These are phyloP conservation scores for Coniochaeta sp. DNA, from an alignment of 2,329 filamentous ascomycete genomes.

Conservation along the genomic window DNA sequence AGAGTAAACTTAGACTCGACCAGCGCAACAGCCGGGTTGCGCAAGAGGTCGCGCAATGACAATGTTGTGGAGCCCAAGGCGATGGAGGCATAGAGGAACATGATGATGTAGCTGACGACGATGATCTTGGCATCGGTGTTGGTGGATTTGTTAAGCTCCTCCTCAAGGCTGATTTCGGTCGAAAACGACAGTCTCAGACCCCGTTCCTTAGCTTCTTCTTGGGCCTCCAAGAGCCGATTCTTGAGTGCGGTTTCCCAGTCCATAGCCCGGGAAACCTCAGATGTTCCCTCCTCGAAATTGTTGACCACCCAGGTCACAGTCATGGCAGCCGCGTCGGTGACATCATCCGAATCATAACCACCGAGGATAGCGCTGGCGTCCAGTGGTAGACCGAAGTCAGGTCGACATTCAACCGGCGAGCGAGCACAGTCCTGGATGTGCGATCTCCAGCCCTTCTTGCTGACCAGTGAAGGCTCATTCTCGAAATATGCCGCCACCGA, in stretches of 20 bases:
- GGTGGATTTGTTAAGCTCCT: slow-evolving; percentile 95
- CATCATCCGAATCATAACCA: slow-evolving; percentile 59
- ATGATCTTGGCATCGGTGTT: slow-evolving; percentile 98
- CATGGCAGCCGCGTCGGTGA: slow-evolving; percentile 69
- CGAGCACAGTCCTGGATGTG: slow-evolving; percentile 66
- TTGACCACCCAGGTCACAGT: slow-evolving; percentile 93
- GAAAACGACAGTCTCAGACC: slow-evolving; percentile 88
- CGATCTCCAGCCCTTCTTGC: slow-evolving; percentile 61
- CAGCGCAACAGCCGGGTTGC: slow-evolving; percentile 74
- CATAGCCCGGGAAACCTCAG: slow-evolving; percentile 64
- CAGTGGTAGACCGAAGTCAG: slow-evolving; percentile 82
- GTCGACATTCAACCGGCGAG: slow-evolving; percentile 77
- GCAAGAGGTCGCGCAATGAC: slow-evolving; percentile 66
- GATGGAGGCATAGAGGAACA: slow-evolving; percentile 95
- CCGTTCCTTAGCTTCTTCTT: slow-evolving; percentile 68
- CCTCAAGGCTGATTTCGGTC: slow-evolving; percentile 88
- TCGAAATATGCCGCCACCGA: slow-evolving; percentile 87
- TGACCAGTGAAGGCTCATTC: slow-evolving; percentile 53
- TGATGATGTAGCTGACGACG: slow-evolving; percentile 92
- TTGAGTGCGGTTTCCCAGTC: slow-evolving; percentile 84
- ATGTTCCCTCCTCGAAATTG: slow-evolving; percentile 70
- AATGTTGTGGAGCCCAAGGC: slow-evolving; percentile 84
- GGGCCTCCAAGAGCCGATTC: slow-evolving; percentile 64
- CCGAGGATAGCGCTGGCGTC: slow-evolving; percentile 81
- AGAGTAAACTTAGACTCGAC: slow-evolving; percentile 97